Conservation (phyloP, 306 rosid species). For the Prosopis cineraria region DNA sequence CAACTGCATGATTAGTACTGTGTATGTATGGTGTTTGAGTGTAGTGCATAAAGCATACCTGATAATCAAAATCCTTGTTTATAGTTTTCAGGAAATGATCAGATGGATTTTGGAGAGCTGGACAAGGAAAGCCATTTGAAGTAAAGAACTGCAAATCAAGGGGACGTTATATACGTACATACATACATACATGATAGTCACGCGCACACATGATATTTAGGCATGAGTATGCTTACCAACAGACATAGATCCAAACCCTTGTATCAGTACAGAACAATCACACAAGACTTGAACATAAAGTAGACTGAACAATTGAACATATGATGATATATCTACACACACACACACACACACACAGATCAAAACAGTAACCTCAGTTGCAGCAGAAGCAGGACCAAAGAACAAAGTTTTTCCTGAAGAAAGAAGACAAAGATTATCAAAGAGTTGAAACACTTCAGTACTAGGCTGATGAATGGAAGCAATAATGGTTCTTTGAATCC, state of each 20-base stretch:
- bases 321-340: too few relatives aligned
- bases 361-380: slow-evolving; percentile 43
- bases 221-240: too few relatives aligned
- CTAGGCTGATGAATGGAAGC: slow-evolving; percentile 82
- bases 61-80: slow-evolving; percentile 66
- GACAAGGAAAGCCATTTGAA: slow-evolving; percentile 71
- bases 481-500: slow-evolving; percentile 46
- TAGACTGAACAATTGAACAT: too few relatives aligned
- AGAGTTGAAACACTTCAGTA: slow-evolving; percentile 69
- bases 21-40: neutral
- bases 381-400: slow-evolving; percentile 64
- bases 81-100: slow-evolving; percentile 76
- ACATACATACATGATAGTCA: too few relatives aligned
- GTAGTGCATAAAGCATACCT: slow-evolving; percentile 6
- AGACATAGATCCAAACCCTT: too few relatives aligned
- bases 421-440: slow-evolving; percentile 65
- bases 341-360: too few relatives aligned
- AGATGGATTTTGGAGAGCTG: slow-evolving; percentile 63
- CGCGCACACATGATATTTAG: too few relatives aligned
- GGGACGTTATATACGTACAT: too few relatives aligned
- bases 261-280: too few relatives aligned
- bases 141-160: slow-evolving; percentile 54
- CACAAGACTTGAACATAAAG: too few relatives aligned
- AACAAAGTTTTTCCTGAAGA: slow-evolving; percentile 64
- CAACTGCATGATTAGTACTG: neutral